Evolutionary conservation across 2,329 filamentous ascomycete species (phyloP), one percentile per base, ranked within the genome.

Genomic region (Alternaria angustiovoidea): DNA sequence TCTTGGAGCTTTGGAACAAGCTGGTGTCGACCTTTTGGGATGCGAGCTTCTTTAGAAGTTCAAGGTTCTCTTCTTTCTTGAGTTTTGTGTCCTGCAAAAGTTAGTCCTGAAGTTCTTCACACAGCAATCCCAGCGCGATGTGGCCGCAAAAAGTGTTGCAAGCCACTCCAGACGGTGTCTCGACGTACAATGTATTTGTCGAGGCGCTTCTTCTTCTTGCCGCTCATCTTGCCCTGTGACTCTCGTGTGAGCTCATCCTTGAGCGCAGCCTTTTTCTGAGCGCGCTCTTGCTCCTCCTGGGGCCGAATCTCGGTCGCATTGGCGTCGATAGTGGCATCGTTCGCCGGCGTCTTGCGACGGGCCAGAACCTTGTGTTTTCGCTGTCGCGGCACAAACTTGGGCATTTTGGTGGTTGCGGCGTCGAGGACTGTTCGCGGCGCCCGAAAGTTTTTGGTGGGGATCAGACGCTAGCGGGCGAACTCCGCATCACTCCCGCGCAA

Each of bases 61-160:
- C 91, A 28, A 92, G 84, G 72, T 92, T 96, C 78, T 98, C 94
- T 75, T 99, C 95, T 78, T 96, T 97, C 78, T 89, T 91, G 46
- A 99, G 83, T 84, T 99, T 99, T 59, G 87, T 95, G 72, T 98
- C 94, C 85, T 86, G 70, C 18, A 34, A 28, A 16, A 14, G 51
- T 65, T 58, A 61, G 61, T n/a, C 14, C 26, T 41, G 30, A 26
- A 49, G 14, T 47, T 30, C 12, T 44, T 28, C 38, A 3, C 2
- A 14, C 12, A 12, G 7, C 12, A 14, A 8, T 54, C 2, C 4
- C 18, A 53, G n/a, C 24, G 7, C 34, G 48, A 53, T 32, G n/a
- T 20, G 36, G 28, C 26, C 1, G 20, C 2, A 14, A 43, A 53
- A 53, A 9, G 5, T 5, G 32, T 5, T 9, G 24, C 18, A 12